Conservation (phyloP, 2,329 filamentous ascomycete species). For the Alternaria sp. region DNA sequence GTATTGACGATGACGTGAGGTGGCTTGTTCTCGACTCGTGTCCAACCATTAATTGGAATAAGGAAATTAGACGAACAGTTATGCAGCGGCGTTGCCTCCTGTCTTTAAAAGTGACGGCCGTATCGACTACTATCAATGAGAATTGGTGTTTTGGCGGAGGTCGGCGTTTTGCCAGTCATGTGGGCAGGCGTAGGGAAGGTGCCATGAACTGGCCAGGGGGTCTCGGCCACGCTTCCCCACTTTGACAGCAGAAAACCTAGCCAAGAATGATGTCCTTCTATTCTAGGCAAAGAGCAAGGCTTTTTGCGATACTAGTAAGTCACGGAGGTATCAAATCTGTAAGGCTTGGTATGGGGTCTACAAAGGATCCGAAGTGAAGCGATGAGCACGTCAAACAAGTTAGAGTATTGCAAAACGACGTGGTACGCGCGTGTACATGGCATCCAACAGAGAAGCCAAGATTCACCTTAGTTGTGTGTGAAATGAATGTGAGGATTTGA, state of each 20-base stretch:
- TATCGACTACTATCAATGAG: constrained; percentile 15
- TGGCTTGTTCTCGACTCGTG: constrained; percentile 21
- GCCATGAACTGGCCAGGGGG: constrained; percentile 29
- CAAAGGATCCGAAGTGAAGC: background rate
- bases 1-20: constrained; percentile 20
- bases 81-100: background rate
- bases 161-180: constrained; percentile 44
- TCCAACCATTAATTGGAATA: background rate
- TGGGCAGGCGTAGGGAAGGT: constrained; percentile 21
- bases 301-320: constrained; percentile 24
- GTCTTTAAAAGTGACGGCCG: background rate
- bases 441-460: background rate
- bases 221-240: constrained; percentile 30
- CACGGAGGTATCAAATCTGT: background rate
- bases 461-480: background rate
- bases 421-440: background rate
- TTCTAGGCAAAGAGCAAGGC: constrained; percentile 33
- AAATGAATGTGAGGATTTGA: constrained; percentile 47
- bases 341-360: background rate
- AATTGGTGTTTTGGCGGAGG: constrained; percentile 34
- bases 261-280: constrained; percentile 42
- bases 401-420: background rate
- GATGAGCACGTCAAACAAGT: background rate
- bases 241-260: constrained; percentile 24
- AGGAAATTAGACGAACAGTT: constrained; percentile 1